Evolutionary conservation across 345 rosid genomes (phyloP), one percentile per base, ranked within the genome.

Genomic region (Crucihimalaya himalaica): DNA sequence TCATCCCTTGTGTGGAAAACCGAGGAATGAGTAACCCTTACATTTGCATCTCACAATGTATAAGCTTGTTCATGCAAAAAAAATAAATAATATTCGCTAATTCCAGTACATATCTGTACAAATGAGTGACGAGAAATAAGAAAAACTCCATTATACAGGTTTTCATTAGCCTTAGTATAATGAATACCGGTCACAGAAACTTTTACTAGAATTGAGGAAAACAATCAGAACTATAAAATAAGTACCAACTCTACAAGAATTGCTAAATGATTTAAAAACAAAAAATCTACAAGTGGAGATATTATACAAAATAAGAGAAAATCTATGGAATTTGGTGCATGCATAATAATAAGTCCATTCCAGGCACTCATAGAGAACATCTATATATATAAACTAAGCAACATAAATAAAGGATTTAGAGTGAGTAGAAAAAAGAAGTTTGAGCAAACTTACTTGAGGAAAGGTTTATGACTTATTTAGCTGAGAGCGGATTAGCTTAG

Each of bases 401-500:
- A 64, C 1, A 3, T 42, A 53, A 6, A 31, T 32, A 8, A 48
- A 35, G 7, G 14, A 35, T 16, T 47, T 34, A 20, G 25, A 40
- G 21, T 29, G 27, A 59, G 28, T 60, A 34, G 39, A 31, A 42
- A 42, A 42, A 51, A 43, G 42, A 14, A 6, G 9, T 51, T 52
- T 68, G 39, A 68, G 42, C 4, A 59, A 66, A 35, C 71, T 34
- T 72, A 78, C 80, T 51, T 23, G 69, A 51, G 63, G 48, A 28
- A 54, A 51, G 50, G 51, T 27, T 43, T 58, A 68, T 47, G 75
- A 47, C 37, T 74, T 75, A 27, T 51, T 43, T 58, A 80, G 74
- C 70, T 84, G 71, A 71, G 83, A 65, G 69, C 90, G 88, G 75
- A 84, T 79, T 57, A 77, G 80, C 79, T 86, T 86, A 69, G 90